Evolutionary conservation across 139 green algal genomes (phyloP).

Genomic region (Chlamydomonas sphaeroides): DNA sequence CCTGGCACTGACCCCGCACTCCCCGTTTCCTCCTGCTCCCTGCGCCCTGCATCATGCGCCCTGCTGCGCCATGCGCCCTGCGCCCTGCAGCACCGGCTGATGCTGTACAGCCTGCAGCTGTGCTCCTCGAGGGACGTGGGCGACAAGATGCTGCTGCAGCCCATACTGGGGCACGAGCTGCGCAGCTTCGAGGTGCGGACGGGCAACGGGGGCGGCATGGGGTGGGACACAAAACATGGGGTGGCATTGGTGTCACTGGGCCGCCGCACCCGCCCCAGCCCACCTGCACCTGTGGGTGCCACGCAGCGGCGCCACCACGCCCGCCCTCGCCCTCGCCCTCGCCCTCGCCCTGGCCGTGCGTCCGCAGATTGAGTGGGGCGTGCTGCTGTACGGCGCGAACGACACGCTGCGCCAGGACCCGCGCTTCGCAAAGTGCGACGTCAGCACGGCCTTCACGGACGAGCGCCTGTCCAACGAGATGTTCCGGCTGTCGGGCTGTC

Average conservation of each 20-base stretch:
- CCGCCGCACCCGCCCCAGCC: too few species aligned
- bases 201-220: too few species aligned
- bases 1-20: background rate
- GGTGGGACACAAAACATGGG: background rate
- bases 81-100: slow-evolving; percentile 10
- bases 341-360: too few species aligned
- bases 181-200: slow-evolving; percentile 4
- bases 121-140: background rate
- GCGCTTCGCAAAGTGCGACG: background rate
- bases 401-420: background rate
- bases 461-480: background rate
- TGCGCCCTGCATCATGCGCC: background rate
- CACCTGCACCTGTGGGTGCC: too few species aligned
- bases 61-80: too few species aligned
- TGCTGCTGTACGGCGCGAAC: slow-evolving; percentile 32
- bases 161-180: slow-evolving; percentile 5
- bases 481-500: slow-evolving; percentile 12
- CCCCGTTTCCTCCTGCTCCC: background rate
- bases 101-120: slow-evolving; percentile 8
- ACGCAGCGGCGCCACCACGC: background rate
- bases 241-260: too few species aligned
- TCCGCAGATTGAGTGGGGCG: slow-evolving; percentile 32
- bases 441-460: background rate
- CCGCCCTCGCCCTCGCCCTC: background rate
- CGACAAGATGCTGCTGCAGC: background rate